These are phyloP conservation scores for Aspergillus asperescens DNA, from an alignment of 495 filamentous ascomycete species.

Conservation along the genomic window DNA sequence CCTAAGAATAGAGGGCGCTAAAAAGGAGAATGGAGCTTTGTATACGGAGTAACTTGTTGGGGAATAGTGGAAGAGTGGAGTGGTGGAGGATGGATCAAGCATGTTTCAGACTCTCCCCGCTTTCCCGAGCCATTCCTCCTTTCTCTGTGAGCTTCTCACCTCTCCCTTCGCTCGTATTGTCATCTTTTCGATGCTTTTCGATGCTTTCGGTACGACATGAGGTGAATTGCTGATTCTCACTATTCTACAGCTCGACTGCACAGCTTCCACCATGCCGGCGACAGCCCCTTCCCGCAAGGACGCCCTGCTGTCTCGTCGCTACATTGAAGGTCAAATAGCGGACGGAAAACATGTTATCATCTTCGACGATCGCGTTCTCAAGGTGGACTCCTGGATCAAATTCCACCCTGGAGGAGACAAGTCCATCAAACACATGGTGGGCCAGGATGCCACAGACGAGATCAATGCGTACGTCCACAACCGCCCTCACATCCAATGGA, in stretches of 20 bases:
- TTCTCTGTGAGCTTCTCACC: background rate
- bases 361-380: conserved; percentile 72
- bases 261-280: conserved; percentile 7
- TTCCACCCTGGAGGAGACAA: conserved; percentile 93
- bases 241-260: background rate
- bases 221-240: background rate
- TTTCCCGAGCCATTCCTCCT: conserved; percentile 19
- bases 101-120: conserved; percentile 20
- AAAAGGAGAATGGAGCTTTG: conserved; percentile 8
- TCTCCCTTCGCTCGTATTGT: background rate
- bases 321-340: conserved; percentile 84
- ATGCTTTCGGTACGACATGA: conserved; percentile 2
- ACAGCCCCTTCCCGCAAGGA: conserved; percentile 35
- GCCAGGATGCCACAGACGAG: conserved; percentile 94
- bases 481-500: background rate
- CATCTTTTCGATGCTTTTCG: too few relatives aligned
- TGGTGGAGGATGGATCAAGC: conserved; percentile 4
- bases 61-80: background rate
- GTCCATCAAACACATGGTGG: conserved; percentile 91
- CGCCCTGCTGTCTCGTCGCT: conserved; percentile 57
- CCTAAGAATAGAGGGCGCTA: background rate
- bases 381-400: conserved; percentile 78
- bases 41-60: background rate
- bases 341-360: conserved; percentile 80
- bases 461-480: conserved; percentile 69